A percentile compares a stretch with the other conserved stretches of the same genome.
phyloP scores from a whole-genome alignment of 2,329 filamentous ascomycete genomes.

The Trematosphaeria pertusa region DNA sequence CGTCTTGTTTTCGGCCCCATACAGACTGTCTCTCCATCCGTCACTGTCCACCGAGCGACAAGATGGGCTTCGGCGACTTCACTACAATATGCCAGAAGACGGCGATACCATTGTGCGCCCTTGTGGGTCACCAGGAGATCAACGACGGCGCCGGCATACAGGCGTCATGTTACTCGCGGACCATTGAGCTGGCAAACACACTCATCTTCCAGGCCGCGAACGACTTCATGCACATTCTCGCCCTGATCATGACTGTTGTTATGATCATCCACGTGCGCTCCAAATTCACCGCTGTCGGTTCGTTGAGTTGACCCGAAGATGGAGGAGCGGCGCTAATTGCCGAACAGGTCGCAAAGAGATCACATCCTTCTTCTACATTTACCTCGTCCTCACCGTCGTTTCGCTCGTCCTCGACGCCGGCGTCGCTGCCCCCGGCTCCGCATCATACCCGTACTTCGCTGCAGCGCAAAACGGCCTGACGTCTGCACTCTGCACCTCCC shows the following conservation, averaged over 20 bases:
- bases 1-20: conserved; percentile 15
- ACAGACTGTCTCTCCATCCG: conserved; percentile 12
- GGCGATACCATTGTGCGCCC: conserved; percentile 84
- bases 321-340: conserved; percentile 20
- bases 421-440: conserved; percentile 82
- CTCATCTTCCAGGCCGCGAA: conserved; percentile 96
- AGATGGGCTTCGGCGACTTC: conserved; percentile 91
- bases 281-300: conserved; percentile 98
- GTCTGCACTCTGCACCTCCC: conserved; percentile 84
- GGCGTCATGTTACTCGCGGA: conserved; percentile 89
- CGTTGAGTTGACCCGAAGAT: conserved; percentile 40
- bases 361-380: conserved; percentile 95
- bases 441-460: conserved; percentile 88
- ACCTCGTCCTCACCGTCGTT: conserved; percentile 86
- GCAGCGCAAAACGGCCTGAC: conserved; percentile 84
- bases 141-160: conserved; percentile 78
- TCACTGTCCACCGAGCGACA: conserved; percentile 15
- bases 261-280: conserved; percentile 97
- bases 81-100: conserved; percentile 83
- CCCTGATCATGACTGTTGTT: conserved; percentile 89
- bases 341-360: conserved; percentile 69
- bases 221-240: conserved; percentile 89
- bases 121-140: conserved; percentile 77
- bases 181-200: conserved; percentile 95
- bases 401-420: conserved; percentile 93